A percentile compares a stretch with the other conserved stretches of the same genome.
Conservation (phyloP, 2,329 filamentous ascomycete species). For the Trichoderma lentiforme region DNA sequence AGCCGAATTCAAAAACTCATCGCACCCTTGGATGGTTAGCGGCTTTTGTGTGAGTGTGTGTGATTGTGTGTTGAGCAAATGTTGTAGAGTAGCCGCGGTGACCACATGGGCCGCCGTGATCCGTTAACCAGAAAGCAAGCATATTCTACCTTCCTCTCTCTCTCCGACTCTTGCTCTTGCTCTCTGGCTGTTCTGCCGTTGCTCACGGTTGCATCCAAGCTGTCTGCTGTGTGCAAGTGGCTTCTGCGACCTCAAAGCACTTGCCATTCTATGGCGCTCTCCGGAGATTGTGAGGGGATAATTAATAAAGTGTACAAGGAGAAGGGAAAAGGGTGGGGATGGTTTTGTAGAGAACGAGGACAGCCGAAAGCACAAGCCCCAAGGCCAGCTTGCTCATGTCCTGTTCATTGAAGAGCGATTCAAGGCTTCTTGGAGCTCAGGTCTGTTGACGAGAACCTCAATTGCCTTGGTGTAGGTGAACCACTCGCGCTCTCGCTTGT, state of each 20-base stretch:
- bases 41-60: not conserved
- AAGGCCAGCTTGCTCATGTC: conserved; percentile 2
- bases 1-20: conserved; percentile 25
- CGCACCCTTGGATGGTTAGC: conserved; percentile 16
- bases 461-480: conserved; percentile 81
- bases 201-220: not conserved
- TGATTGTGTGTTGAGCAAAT: not conserved
- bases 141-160: not conserved
- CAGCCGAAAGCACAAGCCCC: not conserved
- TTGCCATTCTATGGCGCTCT: not conserved
- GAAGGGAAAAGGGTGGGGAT: not conserved
- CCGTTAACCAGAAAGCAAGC: not conserved
- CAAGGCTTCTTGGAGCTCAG: conserved; percentile 85
- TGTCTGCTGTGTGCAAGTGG: not conserved
- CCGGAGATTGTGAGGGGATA: not conserved
- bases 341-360: not conserved
- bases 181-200: not conserved
- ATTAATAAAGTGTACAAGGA: conserved; percentile 11
- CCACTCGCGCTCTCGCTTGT: conserved; percentile 89
- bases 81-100: not conserved
- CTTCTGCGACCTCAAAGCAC: not conserved
- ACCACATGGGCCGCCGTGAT: not conserved
- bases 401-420: conserved; percentile 70
- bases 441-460: conserved; percentile 70
- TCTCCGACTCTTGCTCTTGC: not conserved